Conservation (phyloP, 2,329 filamentous ascomycete genomes). For the Cladophialophora carrionii region DNA sequence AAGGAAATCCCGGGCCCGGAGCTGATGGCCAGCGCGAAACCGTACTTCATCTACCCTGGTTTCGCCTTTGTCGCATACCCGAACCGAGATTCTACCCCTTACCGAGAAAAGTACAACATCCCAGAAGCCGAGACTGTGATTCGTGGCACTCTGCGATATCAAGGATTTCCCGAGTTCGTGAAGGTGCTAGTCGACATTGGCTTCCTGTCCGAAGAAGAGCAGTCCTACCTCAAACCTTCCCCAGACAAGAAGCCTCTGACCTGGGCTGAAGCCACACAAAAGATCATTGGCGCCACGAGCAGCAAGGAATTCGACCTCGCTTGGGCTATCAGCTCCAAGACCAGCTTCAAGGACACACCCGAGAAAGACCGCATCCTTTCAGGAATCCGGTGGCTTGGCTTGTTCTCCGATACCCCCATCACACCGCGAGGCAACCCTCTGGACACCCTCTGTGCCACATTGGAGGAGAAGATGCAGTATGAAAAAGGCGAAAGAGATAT, state of each 20-base stretch:
- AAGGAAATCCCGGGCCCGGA: constrained; percentile 67
- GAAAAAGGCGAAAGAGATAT: constrained; percentile 81
- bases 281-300: constrained; percentile 72
- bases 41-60: constrained; percentile 86
- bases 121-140: constrained; percentile 88
- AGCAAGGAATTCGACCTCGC: constrained; percentile 70
- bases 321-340: constrained; percentile 74
- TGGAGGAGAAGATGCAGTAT: constrained; percentile 92
- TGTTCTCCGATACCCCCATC: constrained; percentile 70
- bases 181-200: constrained; percentile 84
- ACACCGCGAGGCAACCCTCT: constrained; percentile 76
- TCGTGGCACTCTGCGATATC: constrained; percentile 81
- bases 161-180: constrained; percentile 89
- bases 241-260: constrained; percentile 59
- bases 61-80: constrained; percentile 90
- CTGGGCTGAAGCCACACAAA: constrained; percentile 84
- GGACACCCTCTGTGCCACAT: constrained; percentile 84
- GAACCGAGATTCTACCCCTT: constrained; percentile 86
- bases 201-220: constrained; percentile 75
- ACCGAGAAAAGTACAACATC: constrained; percentile 87
- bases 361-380: constrained; percentile 71
- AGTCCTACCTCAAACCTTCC: constrained; percentile 58
- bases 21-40: constrained; percentile 84
- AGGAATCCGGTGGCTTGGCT: constrained; percentile 71
- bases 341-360: constrained; percentile 68